A percentile compares a stretch with the other conserved stretches of the same genome.
Conservation (phyloP, 495 filamentous ascomycete genomes). For the Aspergillus ellipticus region DNA sequence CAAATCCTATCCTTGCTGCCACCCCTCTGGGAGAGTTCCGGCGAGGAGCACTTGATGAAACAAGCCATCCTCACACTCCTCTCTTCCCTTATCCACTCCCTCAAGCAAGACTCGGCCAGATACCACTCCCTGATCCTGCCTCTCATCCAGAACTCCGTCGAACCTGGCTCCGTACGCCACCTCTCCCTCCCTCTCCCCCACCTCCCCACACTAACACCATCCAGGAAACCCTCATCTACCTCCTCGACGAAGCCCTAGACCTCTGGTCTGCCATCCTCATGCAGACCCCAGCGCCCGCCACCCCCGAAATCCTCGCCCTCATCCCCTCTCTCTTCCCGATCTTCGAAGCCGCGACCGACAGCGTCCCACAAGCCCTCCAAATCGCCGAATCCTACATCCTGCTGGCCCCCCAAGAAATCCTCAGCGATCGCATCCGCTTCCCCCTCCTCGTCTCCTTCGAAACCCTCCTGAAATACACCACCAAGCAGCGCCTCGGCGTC, state of each 20-base stretch:
- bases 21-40: constrained; percentile 76
- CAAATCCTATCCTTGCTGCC: constrained; percentile 77
- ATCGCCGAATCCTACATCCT: constrained; percentile 78
- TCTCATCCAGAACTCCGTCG: constrained; percentile 71
- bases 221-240: constrained; percentile 72
- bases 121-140: constrained; percentile 75
- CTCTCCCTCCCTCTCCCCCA: not conserved
- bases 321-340: constrained; percentile 65
- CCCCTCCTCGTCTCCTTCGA: constrained; percentile 56
- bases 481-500: constrained; percentile 60
- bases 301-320: constrained; percentile 63
- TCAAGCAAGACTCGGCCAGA: constrained; percentile 66
- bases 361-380: constrained; percentile 62
- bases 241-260: constrained; percentile 88
- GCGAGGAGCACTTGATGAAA: constrained; percentile 82
- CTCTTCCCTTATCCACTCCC: constrained; percentile 69
- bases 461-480: constrained; percentile 49
- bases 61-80: constrained; percentile 85
- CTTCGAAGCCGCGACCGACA: constrained; percentile 66
- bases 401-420: constrained; percentile 70
- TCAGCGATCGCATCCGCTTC: constrained; percentile 59
- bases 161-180: constrained; percentile 64
- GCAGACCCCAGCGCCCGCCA: constrained; percentile 64
- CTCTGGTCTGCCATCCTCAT: constrained; percentile 76
- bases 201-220: constrained; percentile 9